A percentile compares a stretch with the other conserved stretches of the same genome.
phyloP scores from a whole-genome alignment of 192 early-diverging fungal genomes.

The Phlyctochytrium planicorne region DNA sequence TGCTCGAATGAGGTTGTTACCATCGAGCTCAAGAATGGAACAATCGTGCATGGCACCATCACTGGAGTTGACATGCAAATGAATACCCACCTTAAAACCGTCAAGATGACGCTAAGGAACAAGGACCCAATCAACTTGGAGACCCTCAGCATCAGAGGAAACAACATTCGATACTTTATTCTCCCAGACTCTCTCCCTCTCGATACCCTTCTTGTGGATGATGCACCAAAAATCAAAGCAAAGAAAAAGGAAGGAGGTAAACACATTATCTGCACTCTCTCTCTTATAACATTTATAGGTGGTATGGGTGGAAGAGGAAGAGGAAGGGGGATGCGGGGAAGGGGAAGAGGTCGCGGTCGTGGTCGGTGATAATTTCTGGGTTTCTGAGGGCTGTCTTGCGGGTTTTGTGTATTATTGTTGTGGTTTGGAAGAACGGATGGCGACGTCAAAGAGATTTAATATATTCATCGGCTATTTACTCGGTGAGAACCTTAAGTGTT shows the following conservation, averaged over 20 bases:
- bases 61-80: slow-evolving; percentile 98
- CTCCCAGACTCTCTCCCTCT: slow-evolving; percentile 92
- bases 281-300: neutral
- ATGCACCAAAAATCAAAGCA: slow-evolving; percentile 89
- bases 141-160: slow-evolving; percentile 91
- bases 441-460: slow-evolving; percentile 57
- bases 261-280: no score
- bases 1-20: slow-evolving; percentile 96
- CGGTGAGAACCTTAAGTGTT: neutral
- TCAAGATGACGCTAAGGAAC: slow-evolving; percentile 97
- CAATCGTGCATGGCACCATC: slow-evolving; percentile 93
- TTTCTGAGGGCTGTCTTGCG: neutral
- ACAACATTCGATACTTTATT: slow-evolving; percentile 92
- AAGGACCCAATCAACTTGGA: slow-evolving; percentile 89
- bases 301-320: neutral
- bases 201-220: slow-evolving; percentile 95
- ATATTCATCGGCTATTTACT: slow-evolving; percentile 39
- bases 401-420: no score
- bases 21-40: slow-evolving; percentile 98
- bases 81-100: slow-evolving; percentile 98
- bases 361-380: slow-evolving; percentile 32
- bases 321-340: slow-evolving; percentile 25
- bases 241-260: slow-evolving; percentile 53
- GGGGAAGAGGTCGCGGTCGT: slow-evolving; percentile 52
- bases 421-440: slow-evolving; percentile 33